A percentile compares a stretch with the other conserved stretches of the same genome.
These are phyloP conservation scores for Medicago lupulina DNA, from an alignment of 306 rosid genomes.

Conservation along the genomic window DNA sequence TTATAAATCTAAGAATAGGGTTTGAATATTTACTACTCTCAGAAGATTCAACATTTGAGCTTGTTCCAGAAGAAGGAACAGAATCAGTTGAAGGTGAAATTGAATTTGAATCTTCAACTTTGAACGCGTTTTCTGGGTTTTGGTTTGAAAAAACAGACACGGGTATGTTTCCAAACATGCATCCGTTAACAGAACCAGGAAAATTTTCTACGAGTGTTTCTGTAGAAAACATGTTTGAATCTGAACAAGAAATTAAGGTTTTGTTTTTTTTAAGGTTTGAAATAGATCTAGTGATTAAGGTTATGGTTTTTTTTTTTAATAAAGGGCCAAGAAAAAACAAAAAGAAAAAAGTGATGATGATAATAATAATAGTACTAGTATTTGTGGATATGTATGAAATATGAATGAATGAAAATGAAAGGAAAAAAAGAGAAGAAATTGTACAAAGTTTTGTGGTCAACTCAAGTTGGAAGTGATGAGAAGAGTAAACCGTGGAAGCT, in stretches of 20 bases:
- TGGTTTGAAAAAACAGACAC: constrained; percentile 38
- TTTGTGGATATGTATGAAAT: background rate
- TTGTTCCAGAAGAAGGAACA: constrained; percentile 39
- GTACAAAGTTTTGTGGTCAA: background rate
- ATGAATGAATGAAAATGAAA: background rate
- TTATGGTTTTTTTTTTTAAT: background rate
- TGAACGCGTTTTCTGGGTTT: constrained; percentile 39
- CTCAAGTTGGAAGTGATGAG: background rate
- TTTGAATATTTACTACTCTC: constrained; percentile 67
- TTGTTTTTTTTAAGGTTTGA: background rate
- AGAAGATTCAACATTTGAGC: constrained; percentile 46
- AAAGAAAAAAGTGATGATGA: background rate
- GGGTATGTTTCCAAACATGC: constrained; percentile 48
- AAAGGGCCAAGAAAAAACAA: background rate
- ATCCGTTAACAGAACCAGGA: constrained; percentile 49
- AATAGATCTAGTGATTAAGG: constrained; percentile 10
- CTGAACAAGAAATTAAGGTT: background rate
- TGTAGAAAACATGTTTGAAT: constrained; percentile 39
- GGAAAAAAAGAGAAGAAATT: background rate
- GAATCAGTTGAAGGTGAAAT: constrained; percentile 44
- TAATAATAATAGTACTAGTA: too few relatives aligned
- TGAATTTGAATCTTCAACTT: constrained; percentile 45
- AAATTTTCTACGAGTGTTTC: constrained; percentile 55
- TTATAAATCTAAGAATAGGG: constrained; percentile 65
- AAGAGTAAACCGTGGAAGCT: background rate